Base-by-base conservation (phyloP, 495 filamentous ascomycete genomes). In the Durotheca rogersii region DNA sequence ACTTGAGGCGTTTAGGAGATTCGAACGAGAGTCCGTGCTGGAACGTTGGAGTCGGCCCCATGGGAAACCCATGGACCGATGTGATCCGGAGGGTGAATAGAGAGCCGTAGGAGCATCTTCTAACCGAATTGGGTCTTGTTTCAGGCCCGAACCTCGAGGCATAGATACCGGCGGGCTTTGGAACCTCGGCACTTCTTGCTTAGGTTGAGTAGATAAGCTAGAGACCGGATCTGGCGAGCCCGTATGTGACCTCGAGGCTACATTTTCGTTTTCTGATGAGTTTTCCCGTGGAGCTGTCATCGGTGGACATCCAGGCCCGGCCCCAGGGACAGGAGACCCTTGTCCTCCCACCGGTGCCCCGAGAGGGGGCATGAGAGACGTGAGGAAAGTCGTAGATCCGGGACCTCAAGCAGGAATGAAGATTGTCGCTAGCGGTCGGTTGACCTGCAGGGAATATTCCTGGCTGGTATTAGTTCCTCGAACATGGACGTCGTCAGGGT, bases 1-100 rank as follows among this genome's bases (percentile, higher is more conserved):
- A 23, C 32, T 55, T 6, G 51, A 52, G 10, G 54, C 47, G 29
- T 32, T 31, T 2, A 58, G 19, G 19, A 58, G 37, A 29, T 58
- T 27, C 6, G 47, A 2, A 11, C 33, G 32, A 16, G 54, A 58
- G 16, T 41, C 30, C 4, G 47, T 52, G 6, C 54, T 35, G 9
- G 29, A 44, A 20, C 53, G 55, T 10, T 43, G 47, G 31, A 40
- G 45, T 30, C 46, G 34, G n/a, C 14, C 30, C 1, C 17, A 25
- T 4, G 41, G 46, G 23, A 41, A 46, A 25, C 45, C 44, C 12
- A 35, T 45, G 16, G 53, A 16, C 6, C 42, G 39, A 0, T 40
- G 39, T 6, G 39, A 44, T 23, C 45, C 30, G n/a, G 34, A 16
- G 6, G 53, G 40, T 17, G 45, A 45, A 16, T 44, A 40, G 35